These are phyloP conservation scores for Colletotrichum horii DNA, from an alignment of 2,329 filamentous ascomycete species.

Conservation along the genomic window DNA sequence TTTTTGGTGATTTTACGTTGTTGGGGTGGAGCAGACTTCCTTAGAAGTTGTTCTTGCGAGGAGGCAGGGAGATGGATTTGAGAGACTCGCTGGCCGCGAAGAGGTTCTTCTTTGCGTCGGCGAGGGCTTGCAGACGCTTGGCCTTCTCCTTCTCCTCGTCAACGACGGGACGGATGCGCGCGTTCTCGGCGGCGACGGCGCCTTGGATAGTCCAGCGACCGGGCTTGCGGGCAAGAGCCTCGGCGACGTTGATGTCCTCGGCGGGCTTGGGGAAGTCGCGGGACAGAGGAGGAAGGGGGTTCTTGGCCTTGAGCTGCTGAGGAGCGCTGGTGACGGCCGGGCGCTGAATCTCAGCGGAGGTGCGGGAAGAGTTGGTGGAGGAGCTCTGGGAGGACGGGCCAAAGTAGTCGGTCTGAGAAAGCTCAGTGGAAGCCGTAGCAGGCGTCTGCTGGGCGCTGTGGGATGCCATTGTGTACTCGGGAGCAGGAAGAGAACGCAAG, in stretches of 20 bases:
- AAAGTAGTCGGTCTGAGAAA: constrained; percentile 14
- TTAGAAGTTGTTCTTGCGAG: constrained; percentile 6
- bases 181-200: constrained; percentile 32
- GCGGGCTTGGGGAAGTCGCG: constrained; percentile 46
- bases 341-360: constrained; percentile 1
- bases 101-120: constrained; percentile 53
- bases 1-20: neutral
- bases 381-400: neutral
- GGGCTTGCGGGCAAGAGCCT: constrained; percentile 48
- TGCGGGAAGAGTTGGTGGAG: constrained; percentile 14
- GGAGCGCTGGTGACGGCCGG: constrained; percentile 3
- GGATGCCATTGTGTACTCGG: constrained; percentile 15
- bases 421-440: constrained; percentile 11
- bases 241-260: constrained; percentile 43
- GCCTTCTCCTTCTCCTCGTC: constrained; percentile 36
- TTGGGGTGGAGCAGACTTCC: neutral
- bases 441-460: neutral
- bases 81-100: constrained; percentile 38
- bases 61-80: neutral
- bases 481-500: constrained; percentile 25
- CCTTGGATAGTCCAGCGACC: constrained; percentile 46
- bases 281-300: constrained; percentile 38
- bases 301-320: constrained; percentile 19
- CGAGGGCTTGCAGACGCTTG: constrained; percentile 44
- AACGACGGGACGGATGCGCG: constrained; percentile 29